A percentile compares a stretch with the other conserved stretches of the same genome.
Conservation (phyloP, 495 filamentous ascomycete species). For the Talaromyces ruber region DNA sequence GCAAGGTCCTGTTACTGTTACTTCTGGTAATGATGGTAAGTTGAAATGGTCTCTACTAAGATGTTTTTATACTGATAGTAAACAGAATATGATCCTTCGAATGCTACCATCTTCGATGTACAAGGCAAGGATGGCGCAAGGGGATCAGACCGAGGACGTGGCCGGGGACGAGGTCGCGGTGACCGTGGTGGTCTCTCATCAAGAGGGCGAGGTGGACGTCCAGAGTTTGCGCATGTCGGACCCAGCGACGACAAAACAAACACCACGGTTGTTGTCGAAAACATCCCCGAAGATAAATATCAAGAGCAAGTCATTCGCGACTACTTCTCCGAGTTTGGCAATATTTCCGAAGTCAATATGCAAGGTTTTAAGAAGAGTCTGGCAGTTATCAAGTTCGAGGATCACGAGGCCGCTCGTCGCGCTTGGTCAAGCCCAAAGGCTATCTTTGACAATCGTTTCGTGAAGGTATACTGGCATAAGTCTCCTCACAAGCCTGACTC, state of each 20-base stretch:
- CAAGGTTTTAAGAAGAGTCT: constrained; percentile 62
- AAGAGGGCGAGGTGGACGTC: constrained; percentile 44
- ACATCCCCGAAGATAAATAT: constrained; percentile 85
- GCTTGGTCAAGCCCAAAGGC: constrained; percentile 89
- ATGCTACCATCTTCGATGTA: constrained; percentile 41
- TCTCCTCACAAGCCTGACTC: constrained; percentile 39
- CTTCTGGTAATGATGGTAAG: constrained; percentile 43
- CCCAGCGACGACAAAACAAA: constrained; percentile 66
- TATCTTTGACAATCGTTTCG: constrained; percentile 95
- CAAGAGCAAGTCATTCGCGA: constrained; percentile 61
- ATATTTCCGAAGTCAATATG: constrained; percentile 63
- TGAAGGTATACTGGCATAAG: constrained; percentile 95
- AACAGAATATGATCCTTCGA: constrained; percentile 79
- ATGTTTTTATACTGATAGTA: constrained; percentile 13
- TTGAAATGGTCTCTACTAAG: constrained; percentile 6
- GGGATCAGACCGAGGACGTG: constrained; percentile 31
- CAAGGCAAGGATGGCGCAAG: constrained; percentile 17
- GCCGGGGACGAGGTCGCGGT: constrained; percentile 39
- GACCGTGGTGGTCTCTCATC: constrained; percentile 32
- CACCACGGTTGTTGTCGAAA: constrained; percentile 80
- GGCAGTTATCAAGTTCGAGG: constrained; percentile 73
- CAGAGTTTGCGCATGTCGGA: constrained; percentile 66
- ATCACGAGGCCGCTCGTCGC: constrained; percentile 62
- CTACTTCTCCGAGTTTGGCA: constrained; percentile 83
- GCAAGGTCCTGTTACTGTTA: constrained; percentile 44